A percentile compares a stretch with the other conserved stretches of the same genome.
Conservation (phyloP, 176 grass and related monocot genomes). For the Phragmites australis region DNA sequence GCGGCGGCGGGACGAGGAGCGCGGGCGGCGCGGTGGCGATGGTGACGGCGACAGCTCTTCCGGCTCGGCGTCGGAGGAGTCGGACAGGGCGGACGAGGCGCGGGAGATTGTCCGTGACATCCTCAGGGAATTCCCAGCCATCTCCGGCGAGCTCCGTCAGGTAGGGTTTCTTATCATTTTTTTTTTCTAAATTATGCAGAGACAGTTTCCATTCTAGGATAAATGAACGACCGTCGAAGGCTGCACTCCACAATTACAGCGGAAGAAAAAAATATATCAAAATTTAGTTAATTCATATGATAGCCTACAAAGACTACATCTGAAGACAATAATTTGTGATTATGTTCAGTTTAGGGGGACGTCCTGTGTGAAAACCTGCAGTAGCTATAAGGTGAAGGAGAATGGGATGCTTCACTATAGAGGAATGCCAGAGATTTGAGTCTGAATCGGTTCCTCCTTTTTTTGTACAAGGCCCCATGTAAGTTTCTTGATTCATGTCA, state of each 20-base stretch:
- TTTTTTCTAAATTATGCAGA: background rate
- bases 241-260: background rate
- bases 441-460: background rate
- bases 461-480: background rate
- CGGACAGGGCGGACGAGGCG: constrained; percentile 48
- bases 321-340: background rate
- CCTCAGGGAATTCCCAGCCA: constrained; percentile 58
- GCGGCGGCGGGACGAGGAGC: constrained; percentile 16
- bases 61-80: constrained; percentile 27
- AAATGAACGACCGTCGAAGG: background rate
- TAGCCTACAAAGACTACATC: background rate
- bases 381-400: background rate
- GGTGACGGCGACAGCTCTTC: background rate
- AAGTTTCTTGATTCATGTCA: background rate
- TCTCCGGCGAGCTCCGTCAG: constrained; percentile 57
- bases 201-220: background rate
- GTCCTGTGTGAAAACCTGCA: background rate
- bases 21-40: background rate
- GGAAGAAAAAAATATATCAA: background rate
- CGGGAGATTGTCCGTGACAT: constrained; percentile 59
- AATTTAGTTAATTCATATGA: background rate
- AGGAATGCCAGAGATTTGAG: background rate
- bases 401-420: background rate
- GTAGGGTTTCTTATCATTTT: constrained; percentile 31
- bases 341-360: background rate